A percentile compares a stretch with the other conserved stretches of the same genome.
Conservation (phyloP, 441 rosid species). For the Populus hybrid region DNA sequence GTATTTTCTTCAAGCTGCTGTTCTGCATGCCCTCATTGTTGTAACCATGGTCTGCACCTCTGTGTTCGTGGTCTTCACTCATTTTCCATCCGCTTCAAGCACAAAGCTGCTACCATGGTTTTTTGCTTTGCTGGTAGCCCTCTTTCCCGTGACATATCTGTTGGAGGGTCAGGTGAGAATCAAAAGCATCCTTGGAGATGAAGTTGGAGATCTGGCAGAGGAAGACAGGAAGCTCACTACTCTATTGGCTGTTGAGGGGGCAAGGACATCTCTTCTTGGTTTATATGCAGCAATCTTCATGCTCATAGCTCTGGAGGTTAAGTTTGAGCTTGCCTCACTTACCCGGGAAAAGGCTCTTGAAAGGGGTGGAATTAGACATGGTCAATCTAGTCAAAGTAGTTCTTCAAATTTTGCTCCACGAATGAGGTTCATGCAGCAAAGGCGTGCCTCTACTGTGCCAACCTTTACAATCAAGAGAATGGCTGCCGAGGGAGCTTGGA, state of each 20-base stretch:
- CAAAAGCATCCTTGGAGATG: constrained; percentile 56
- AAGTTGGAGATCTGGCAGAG: constrained; percentile 56
- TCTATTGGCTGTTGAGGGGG: constrained; percentile 93
- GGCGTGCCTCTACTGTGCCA: constrained; percentile 65
- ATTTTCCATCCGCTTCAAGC: constrained; percentile 95
- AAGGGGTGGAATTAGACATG: constrained; percentile 59
- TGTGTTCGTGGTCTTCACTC: constrained; percentile 90
- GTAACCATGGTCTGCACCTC: constrained; percentile 86
- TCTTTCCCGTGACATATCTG: constrained; percentile 27
- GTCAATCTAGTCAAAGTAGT: constrained; percentile 51
- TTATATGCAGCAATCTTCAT: constrained; percentile 92
- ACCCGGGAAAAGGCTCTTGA: constrained; percentile 81
- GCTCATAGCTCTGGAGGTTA: constrained; percentile 92
- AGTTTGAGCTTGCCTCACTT: constrained; percentile 88
- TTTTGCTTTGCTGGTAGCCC: constrained; percentile 93
- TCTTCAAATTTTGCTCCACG: constrained; percentile 57
- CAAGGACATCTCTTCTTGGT: constrained; percentile 96
- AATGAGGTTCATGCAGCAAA: constrained; percentile 96
- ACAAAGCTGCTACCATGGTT: constrained; percentile 96
- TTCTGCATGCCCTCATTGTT: constrained; percentile 78
- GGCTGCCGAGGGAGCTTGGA: constrained; percentile 99
- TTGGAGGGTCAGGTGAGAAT: constrained; percentile 76
- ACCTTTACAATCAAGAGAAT: constrained; percentile 84
- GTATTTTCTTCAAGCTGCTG: constrained; percentile 91
- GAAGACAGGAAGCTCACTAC: constrained; percentile 74